These are phyloP conservation scores for Coemansia sp. DNA, from an alignment of 192 early-diverging fungal species.

Conservation along the genomic window DNA sequence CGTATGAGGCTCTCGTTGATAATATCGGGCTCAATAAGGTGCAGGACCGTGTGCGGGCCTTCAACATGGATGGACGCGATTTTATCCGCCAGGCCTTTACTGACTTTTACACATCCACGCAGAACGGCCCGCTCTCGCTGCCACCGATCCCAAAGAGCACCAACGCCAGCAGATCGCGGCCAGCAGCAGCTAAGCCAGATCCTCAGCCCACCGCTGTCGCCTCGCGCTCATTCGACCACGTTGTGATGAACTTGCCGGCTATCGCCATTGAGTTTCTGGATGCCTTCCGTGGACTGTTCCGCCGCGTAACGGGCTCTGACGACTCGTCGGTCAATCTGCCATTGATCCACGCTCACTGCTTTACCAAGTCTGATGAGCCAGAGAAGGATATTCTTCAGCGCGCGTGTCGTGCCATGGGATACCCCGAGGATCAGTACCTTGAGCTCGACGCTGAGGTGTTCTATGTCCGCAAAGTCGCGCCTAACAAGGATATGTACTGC, in stretches of 20 bases:
- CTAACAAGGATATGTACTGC: constrained; percentile 99
- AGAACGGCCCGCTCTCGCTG: constrained; percentile 12
- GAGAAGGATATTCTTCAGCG: constrained; percentile 60
- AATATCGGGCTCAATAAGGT: constrained; percentile 91
- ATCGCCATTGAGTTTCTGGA: constrained; percentile 97
- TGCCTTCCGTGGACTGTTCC: constrained; percentile 80
- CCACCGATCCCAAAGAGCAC: constrained; percentile 16
- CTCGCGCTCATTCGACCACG: constrained; percentile 81
- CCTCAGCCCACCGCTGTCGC: constrained; percentile 18
- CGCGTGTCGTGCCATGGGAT: constrained; percentile 56
- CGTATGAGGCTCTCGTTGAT: constrained; percentile 74
- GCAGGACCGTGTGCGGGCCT: constrained; percentile 65
- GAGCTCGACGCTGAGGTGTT: constrained; percentile 59
- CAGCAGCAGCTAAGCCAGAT: constrained; percentile 7
- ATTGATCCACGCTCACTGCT: constrained; percentile 93
- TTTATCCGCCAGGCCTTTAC: constrained; percentile 81
- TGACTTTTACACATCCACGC: constrained; percentile 57
- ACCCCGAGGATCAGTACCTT: constrained; percentile 42
- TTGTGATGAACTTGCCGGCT: constrained; percentile 98
- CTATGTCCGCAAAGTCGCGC: constrained; percentile 93
- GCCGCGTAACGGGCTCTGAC: constrained; percentile 50
- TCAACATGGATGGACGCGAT: constrained; percentile 88
- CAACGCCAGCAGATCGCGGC: constrained; percentile 12
- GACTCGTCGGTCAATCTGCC: constrained; percentile 61
- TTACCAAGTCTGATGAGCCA: constrained; percentile 78